Conservation (phyloP, 1,284 basidiomycete species). For the Rhodotorula sp. region DNA sequence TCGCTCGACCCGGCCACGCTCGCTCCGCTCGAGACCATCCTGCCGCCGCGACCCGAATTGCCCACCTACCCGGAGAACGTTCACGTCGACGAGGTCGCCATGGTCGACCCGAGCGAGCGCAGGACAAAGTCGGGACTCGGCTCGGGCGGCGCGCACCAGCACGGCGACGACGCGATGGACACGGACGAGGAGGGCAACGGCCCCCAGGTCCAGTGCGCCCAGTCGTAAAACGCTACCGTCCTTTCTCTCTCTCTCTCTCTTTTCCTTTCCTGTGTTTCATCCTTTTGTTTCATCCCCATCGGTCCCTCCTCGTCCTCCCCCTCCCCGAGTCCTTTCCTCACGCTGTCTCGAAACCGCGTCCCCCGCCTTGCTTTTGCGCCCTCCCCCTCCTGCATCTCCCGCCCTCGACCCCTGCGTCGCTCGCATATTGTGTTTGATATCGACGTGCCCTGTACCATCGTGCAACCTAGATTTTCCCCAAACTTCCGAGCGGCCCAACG, state of each 20-base stretch:
- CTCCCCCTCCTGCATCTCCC: neutral
- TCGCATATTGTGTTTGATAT: constrained; percentile 1
- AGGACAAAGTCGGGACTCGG: constrained; percentile 30
- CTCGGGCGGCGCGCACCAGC: constrained; percentile 16
- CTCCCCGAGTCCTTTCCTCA: neutral
- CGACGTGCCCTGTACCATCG: neutral
- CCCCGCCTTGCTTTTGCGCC: neutral
- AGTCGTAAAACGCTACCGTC: constrained; percentile 27
- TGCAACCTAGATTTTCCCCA: neutral
- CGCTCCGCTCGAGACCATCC: constrained; percentile 75
- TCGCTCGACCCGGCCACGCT: constrained; percentile 67
- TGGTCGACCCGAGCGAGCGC: constrained; percentile 73
- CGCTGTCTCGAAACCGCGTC: neutral
- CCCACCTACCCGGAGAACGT: constrained; percentile 68
- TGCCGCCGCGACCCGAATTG: constrained; percentile 73
- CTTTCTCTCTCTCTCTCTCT: neutral
- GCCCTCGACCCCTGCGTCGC: neutral
- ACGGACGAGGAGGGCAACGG: constrained; percentile 45
- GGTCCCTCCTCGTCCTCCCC: neutral
- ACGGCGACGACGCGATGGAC: constrained; percentile 39
- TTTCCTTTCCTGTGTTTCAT: neutral
- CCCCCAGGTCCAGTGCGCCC: constrained; percentile 53
- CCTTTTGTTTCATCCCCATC: neutral
- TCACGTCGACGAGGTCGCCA: constrained; percentile 71
- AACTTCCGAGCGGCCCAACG: neutral